Conservation (phyloP, 2,329 filamentous ascomycete species). For the Trichothecium roseum region DNA sequence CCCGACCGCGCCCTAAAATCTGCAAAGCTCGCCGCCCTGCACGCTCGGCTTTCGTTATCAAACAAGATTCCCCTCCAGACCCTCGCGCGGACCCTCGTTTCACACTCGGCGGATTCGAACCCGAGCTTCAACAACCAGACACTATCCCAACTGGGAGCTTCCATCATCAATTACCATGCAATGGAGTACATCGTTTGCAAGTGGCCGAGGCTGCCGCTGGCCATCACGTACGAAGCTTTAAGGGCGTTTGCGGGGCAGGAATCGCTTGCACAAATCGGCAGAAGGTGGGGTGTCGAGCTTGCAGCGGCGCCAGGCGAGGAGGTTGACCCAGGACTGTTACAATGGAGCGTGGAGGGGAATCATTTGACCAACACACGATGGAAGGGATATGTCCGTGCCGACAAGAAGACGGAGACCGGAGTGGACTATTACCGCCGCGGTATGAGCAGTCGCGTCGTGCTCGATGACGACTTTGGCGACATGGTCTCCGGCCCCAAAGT, state of each 20-base stretch:
- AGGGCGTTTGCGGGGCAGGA: constrained; percentile 71
- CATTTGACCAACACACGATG: constrained; percentile 35
- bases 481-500: constrained; percentile 5
- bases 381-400: constrained; percentile 38
- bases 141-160: constrained; percentile 69
- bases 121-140: constrained; percentile 80
- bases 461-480: constrained; percentile 80
- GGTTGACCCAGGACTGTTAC: constrained; percentile 83
- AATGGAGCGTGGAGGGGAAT: constrained; percentile 51
- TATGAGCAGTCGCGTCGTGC: constrained; percentile 65
- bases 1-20: constrained; percentile 58
- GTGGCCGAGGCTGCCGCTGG: constrained; percentile 83
- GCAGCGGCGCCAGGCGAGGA: constrained; percentile 82
- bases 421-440: constrained; percentile 44
- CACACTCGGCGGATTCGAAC: constrained; percentile 72
- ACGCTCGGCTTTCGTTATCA: constrained; percentile 77
- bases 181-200: constrained; percentile 79
- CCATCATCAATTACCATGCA: constrained; percentile 80
- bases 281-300: constrained; percentile 84
- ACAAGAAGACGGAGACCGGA: constrained; percentile 22
- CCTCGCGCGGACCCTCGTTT: constrained; percentile 75
- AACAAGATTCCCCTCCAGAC: constrained; percentile 75
- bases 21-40: constrained; percentile 84
- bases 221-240: constrained; percentile 78
- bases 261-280: constrained; percentile 61